phyloP scores from a whole-genome alignment of 2,329 filamentous ascomycete genomes.

The Emmonsiellopsis sp. region DNA sequence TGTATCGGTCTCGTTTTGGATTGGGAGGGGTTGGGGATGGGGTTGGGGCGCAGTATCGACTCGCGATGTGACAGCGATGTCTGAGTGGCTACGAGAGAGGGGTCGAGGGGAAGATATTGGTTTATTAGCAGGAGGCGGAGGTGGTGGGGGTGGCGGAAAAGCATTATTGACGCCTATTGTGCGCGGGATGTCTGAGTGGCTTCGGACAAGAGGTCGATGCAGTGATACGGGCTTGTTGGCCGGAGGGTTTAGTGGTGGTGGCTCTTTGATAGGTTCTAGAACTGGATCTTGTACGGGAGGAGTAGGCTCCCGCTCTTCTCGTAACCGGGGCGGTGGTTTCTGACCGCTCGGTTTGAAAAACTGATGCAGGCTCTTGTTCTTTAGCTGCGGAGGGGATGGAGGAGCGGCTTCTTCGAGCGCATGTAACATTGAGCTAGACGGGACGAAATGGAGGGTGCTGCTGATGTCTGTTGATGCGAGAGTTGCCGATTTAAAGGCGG shows the following conservation, averaged over 20 bases:
- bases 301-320: background rate
- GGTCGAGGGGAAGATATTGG: background rate
- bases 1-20: background rate
- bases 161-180: background rate
- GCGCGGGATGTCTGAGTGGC: slow-evolving; percentile 1
- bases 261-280: background rate
- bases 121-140: background rate
- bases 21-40: background rate
- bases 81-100: background rate
- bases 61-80: background rate
- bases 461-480: background rate
- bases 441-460: slow-evolving; percentile 2
- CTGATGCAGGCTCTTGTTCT: slow-evolving; percentile 3
- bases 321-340: background rate
- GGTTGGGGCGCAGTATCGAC: background rate
- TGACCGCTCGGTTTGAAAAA: slow-evolving; percentile 8
- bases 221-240: background rate
- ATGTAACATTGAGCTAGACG: slow-evolving; percentile 6
- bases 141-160: background rate
- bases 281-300: background rate
- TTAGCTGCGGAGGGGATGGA: slow-evolving; percentile 3
- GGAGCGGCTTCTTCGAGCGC: slow-evolving; percentile 6
- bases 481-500: background rate
- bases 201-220: background rate
- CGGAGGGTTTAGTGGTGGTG: background rate